Evolutionary conservation across 2,329 filamentous ascomycete species (phyloP).

Genomic region (Diaporthe citriasiana): DNA sequence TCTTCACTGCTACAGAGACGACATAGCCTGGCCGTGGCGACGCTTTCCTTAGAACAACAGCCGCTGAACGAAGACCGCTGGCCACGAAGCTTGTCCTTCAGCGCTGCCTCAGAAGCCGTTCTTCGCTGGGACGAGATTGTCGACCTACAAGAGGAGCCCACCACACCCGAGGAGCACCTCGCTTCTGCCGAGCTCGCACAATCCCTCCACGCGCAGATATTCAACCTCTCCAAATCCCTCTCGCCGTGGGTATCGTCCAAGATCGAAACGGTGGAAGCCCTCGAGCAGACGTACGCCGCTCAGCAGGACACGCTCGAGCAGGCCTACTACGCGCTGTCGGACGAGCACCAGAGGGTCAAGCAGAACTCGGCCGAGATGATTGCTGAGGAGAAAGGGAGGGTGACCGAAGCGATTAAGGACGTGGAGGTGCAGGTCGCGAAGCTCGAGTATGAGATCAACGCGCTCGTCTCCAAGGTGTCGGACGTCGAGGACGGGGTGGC

Average conservation of each 20-base stretch:
- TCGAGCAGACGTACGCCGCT: slow-evolving; percentile 73
- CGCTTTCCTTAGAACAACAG: slow-evolving; percentile 49
- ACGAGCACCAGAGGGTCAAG: slow-evolving; percentile 77
- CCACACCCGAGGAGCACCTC: slow-evolving; percentile 52
- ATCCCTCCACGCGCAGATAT: slow-evolving; percentile 67
- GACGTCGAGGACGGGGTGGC: slow-evolving; percentile 88
- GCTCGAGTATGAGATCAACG: slow-evolving; percentile 91
- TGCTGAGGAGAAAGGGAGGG: slow-evolving; percentile 74
- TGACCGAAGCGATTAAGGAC: slow-evolving; percentile 81
- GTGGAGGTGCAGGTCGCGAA: slow-evolving; percentile 86
- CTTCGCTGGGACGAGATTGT: slow-evolving; percentile 74
- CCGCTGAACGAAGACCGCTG: slow-evolving; percentile 71
- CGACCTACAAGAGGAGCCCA: slow-evolving; percentile 48
- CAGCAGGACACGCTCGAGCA: slow-evolving; percentile 76
- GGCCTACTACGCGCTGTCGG: slow-evolving; percentile 78
- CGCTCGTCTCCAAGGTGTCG: slow-evolving; percentile 82
- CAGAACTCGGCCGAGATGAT: slow-evolving; percentile 78
- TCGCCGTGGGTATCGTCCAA: slow-evolving; percentile 74
- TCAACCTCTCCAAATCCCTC: slow-evolving; percentile 65
- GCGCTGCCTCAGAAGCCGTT: slow-evolving; percentile 81
- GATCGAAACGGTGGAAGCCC: slow-evolving; percentile 66
- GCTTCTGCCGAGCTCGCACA: slow-evolving; percentile 67
- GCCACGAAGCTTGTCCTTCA: slow-evolving; percentile 82
- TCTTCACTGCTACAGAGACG: slow-evolving; percentile 72
- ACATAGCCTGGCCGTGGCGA: slow-evolving; percentile 65